These are phyloP conservation scores for Scheffersomyces stipitis DNA, from an alignment of 805 yeast genomes.

Conservation along the genomic window DNA sequence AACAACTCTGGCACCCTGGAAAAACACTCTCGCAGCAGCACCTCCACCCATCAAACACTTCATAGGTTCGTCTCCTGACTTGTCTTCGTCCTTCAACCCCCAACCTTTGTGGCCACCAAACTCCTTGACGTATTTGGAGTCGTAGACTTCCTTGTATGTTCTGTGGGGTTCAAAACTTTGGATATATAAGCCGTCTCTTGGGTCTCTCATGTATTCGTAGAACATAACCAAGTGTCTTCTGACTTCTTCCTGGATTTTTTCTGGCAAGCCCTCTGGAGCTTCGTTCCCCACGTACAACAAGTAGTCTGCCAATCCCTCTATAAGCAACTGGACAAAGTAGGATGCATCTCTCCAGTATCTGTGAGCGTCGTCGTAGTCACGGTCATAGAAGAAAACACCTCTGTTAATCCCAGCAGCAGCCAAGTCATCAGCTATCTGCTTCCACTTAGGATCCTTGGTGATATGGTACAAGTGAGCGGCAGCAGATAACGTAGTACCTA, in stretches of 20 bases:
- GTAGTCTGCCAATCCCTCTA: slow-evolving; percentile 70
- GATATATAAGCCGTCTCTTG: slow-evolving; percentile 57
- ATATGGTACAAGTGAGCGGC: slow-evolving; percentile 48
- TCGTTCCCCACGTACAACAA: slow-evolving; percentile 48
- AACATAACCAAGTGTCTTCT: slow-evolving; percentile 57
- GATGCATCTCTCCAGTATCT: slow-evolving; percentile 67
- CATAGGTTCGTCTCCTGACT: slow-evolving; percentile 41
- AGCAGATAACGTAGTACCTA: slow-evolving; percentile 63
- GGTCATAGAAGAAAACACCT: slow-evolving; percentile 56
- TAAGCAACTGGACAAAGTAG: slow-evolving; percentile 60
- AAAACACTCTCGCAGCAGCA: slow-evolving; percentile 67
- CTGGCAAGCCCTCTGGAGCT: slow-evolving; percentile 35
- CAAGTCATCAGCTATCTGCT: slow-evolving; percentile 42
- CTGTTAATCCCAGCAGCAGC: slow-evolving; percentile 62
- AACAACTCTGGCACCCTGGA: slow-evolving; percentile 62
- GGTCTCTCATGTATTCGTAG: slow-evolving; percentile 56
- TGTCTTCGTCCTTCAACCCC: slow-evolving; percentile 53
- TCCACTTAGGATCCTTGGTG: slow-evolving; percentile 55
- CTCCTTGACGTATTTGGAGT: slow-evolving; percentile 45
- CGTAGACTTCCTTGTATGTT: slow-evolving; percentile 50
- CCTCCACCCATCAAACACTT: slow-evolving; percentile 63
- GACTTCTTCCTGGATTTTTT: slow-evolving; percentile 42
- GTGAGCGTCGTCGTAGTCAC: slow-evolving; percentile 55
- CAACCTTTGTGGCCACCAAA: slow-evolving; percentile 57
- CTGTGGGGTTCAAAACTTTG: slow-evolving; percentile 59